These are phyloP conservation scores for Rhizopogon vinicolor DNA, from an alignment of 768 basidiomycete species.

Conservation along the genomic window DNA sequence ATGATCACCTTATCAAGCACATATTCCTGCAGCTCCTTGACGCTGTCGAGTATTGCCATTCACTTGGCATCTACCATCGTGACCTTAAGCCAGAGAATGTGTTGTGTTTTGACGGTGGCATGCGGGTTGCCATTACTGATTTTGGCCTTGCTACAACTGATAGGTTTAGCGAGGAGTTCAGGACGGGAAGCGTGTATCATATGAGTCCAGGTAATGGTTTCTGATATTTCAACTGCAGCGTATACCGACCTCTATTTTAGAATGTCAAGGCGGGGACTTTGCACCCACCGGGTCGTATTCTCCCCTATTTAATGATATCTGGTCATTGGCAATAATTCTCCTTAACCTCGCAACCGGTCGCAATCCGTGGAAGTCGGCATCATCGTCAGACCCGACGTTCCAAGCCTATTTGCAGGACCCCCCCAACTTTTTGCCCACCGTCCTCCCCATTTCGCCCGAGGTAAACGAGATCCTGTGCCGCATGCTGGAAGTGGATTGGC, in stretches of 20 bases:
- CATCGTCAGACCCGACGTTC: constrained; percentile 80
- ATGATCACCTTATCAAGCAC: constrained; percentile 78
- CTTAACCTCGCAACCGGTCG: constrained; percentile 93
- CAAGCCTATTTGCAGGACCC: constrained; percentile 80
- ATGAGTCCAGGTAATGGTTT: constrained; percentile 76
- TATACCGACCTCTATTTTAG: constrained; percentile 38
- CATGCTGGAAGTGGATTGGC: constrained; percentile 71
- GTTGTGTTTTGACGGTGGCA: constrained; percentile 76
- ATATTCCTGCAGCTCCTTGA: constrained; percentile 94
- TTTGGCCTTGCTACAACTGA: constrained; percentile 94
- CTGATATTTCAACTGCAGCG: constrained; percentile 6
- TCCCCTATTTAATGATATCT: constrained; percentile 87
- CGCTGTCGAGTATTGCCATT: constrained; percentile 91
- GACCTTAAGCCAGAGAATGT: constrained; percentile 98
- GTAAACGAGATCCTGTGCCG: constrained; percentile 71
- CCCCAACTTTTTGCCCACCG: constrained; percentile 72
- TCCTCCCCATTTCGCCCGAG: constrained; percentile 75
- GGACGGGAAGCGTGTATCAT: constrained; percentile 97
- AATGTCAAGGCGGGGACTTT: constrained; percentile 78
- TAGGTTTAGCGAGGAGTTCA: constrained; percentile 78
- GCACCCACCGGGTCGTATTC: constrained; percentile 69
- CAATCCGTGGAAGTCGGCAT: constrained; percentile 95
- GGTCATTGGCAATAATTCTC: constrained; percentile 95
- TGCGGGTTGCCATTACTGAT: constrained; percentile 83
- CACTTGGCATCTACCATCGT: constrained; percentile 89